Base-by-base conservation (phyloP, 306 rosid species). In the Arachis stenosperma region DNA sequence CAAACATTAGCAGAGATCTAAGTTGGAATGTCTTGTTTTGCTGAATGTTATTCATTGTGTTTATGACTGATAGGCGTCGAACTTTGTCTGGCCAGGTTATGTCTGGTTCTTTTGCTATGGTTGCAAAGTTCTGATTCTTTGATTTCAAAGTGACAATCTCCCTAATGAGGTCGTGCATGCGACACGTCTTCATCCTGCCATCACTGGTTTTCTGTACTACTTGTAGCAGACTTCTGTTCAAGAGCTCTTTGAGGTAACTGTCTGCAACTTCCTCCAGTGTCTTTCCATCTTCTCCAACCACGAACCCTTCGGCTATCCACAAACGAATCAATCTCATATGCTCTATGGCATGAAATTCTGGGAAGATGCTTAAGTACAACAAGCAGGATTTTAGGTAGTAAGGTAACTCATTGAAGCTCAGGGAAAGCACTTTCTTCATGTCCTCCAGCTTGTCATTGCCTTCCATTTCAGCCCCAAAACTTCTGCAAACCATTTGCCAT, bases 281-380 rank as follows among this genome's bases (percentile, higher is more conserved):
- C 73, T 36, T 81, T 51, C 89, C 88, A 47, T 86, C 85, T 71
- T 55, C 83, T 39, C 65, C 82, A 27, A 30, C 61, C 10, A 88
- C 87, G 78, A 88, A 84, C 6, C 89, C 90, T 81, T 88, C 90
- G 10, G 93, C 90, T 70, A 86, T 76, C 93, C 90, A 84, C 68
- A 88, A 12, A 9, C 88, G 84, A 76, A 86, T 78, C 69, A 88
- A 41, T 56, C 89, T 74, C 86, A 74, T 76, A 11, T 33, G 81
- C 65, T 84, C 79, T 5, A 82, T 70, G 2, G 78, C 76, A 12
- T 81, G 69, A 42, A 79, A 73, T 57, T 69, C 85, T 0, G 89
- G 93, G 55, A 86, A 88, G 9, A 86, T 70, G 77, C 78, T 71
- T 65, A 86, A 22, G 77, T 88, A 88, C 82, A 88, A 46, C 77